Evolutionary conservation across 768 basidiomycete species (phyloP).

Genomic region (Termitomyces titanicus): DNA sequence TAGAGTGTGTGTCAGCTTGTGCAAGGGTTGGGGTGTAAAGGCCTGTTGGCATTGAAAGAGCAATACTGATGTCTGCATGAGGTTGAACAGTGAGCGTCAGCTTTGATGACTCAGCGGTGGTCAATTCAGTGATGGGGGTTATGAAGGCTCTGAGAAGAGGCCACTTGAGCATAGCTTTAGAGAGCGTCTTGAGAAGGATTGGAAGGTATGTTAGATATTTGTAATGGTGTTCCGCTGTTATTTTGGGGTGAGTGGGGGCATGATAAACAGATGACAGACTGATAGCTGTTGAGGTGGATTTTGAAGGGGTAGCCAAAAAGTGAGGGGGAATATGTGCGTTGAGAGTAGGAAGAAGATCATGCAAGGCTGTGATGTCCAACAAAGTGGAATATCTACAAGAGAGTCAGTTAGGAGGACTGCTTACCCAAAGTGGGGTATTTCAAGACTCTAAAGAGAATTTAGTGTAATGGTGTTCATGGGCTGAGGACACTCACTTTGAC

Average conservation of each 20-base stretch:
- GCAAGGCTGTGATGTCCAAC: slow-evolving; percentile 69
- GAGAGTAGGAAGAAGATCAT: slow-evolving; percentile 57
- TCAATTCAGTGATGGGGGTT: slow-evolving; percentile 31
- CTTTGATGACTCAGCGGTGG: slow-evolving; percentile 30
- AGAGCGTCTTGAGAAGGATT: slow-evolving; percentile 78
- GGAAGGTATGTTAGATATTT: slow-evolving; percentile 77
- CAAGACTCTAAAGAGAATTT: slow-evolving; percentile 54
- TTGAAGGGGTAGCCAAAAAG: slow-evolving; percentile 30
- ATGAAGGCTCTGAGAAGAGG: slow-evolving; percentile 79
- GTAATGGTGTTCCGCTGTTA: slow-evolving; percentile 55
- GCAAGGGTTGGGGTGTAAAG: slow-evolving; percentile 78
- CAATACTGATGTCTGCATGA: slow-evolving; percentile 70
- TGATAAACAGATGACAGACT: slow-evolving; percentile 37
- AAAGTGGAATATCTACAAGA: slow-evolving; percentile 62
- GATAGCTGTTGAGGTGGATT: slow-evolving; percentile 21
- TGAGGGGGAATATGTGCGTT: slow-evolving; percentile 68
- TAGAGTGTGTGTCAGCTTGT: slow-evolving; percentile 46
- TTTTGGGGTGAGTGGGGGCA: slow-evolving; percentile 34
- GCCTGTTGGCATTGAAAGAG: slow-evolving; percentile 77
- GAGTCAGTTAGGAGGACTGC: slow-evolving; percentile 14
- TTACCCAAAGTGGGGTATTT: slow-evolving; percentile 83
- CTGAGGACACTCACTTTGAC: slow-evolving; percentile 49
- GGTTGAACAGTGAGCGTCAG: slow-evolving; percentile 73
- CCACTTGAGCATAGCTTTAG: slow-evolving; percentile 79
- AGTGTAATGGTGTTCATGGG: not conserved